phyloP scores from a whole-genome alignment of 2,329 filamentous ascomycete genomes.

The Capronia americana region DNA sequence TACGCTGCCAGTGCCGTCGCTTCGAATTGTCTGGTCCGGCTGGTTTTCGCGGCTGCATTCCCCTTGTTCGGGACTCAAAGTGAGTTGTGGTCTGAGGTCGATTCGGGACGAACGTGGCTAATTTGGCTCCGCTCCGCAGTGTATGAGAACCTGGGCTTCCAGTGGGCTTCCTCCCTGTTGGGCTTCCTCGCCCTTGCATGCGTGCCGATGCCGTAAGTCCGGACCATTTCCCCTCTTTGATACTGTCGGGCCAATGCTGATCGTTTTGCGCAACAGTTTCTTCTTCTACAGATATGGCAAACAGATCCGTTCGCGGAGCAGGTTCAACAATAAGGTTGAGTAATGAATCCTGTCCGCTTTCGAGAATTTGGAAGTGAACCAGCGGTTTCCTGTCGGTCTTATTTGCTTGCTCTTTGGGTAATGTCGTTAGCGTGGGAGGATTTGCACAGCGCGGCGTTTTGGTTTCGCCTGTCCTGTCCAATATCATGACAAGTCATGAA shows the following conservation, averaged over 20 bases:
- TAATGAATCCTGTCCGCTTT: neutral
- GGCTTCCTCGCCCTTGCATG: slow-evolving; percentile 53
- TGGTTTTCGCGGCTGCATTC: slow-evolving; percentile 77
- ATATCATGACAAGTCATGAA: no score
- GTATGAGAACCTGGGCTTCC: slow-evolving; percentile 54
- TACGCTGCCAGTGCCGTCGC: slow-evolving; percentile 69
- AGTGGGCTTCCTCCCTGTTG: slow-evolving; percentile 55
- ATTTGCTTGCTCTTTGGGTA: no score
- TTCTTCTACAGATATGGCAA: slow-evolving; percentile 56
- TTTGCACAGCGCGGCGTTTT: no score
- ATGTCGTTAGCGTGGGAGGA: no score
- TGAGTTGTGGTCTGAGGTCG: slow-evolving; percentile 31
- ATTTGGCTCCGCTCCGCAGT: slow-evolving; percentile 39
- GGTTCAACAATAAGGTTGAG: slow-evolving; percentile 17
- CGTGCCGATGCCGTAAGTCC: slow-evolving; percentile 49
- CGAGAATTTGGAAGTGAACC: no score
- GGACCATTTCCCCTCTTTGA: neutral
- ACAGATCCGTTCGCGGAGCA: slow-evolving; percentile 45
- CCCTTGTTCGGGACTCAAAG: slow-evolving; percentile 72
- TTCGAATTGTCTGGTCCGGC: slow-evolving; percentile 79
- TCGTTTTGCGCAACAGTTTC: slow-evolving; percentile 46
- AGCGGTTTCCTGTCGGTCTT: no score
- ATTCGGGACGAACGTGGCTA: neutral
- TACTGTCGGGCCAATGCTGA: neutral
- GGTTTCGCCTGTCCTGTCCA: no score